phyloP scores from a whole-genome alignment of 805 yeast genomes.

The Candida nanaspora region DNA sequence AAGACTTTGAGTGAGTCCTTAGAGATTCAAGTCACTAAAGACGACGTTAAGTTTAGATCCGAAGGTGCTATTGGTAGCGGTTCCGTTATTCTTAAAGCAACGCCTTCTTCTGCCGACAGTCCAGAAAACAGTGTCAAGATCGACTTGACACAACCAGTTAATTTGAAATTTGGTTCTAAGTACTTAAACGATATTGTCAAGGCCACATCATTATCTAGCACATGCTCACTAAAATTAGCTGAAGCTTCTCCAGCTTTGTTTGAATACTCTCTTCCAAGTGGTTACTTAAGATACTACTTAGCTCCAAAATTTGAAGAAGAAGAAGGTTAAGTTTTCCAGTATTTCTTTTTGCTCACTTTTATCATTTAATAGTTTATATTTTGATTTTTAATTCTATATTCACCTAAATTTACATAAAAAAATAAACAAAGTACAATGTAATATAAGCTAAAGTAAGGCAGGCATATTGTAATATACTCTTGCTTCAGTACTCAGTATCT shows the following conservation, averaged over 20 bases:
- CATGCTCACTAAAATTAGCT: constrained; percentile 79
- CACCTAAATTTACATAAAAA: not conserved
- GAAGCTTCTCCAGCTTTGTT: constrained; percentile 91
- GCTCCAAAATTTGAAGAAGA: constrained; percentile 98
- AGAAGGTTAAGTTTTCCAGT: constrained; percentile 32
- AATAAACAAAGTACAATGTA: too few relatives aligned
- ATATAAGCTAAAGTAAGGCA: too few relatives aligned
- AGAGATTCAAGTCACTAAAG: constrained; percentile 81
- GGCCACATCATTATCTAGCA: constrained; percentile 71
- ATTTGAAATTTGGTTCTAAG: constrained; percentile 84
- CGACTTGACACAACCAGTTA: constrained; percentile 79
- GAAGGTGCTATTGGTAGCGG: constrained; percentile 93
- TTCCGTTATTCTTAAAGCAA: constrained; percentile 76
- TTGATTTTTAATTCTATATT: not conserved
- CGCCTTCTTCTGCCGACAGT: constrained; percentile 72
- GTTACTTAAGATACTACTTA: constrained; percentile 88
- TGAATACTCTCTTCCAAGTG: constrained; percentile 86
- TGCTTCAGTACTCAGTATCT: constrained; percentile 15
- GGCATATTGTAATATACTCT: too few relatives aligned
- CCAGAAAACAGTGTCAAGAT: constrained; percentile 71
- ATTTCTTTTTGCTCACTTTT: not conserved
- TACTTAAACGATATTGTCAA: constrained; percentile 87
- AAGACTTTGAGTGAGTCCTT: constrained; percentile 82
- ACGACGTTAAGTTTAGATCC: constrained; percentile 80
- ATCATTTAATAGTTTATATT: too few relatives aligned